phyloP scores from a whole-genome alignment of 345 rosid genomes.

The Acer saccharum region DNA sequence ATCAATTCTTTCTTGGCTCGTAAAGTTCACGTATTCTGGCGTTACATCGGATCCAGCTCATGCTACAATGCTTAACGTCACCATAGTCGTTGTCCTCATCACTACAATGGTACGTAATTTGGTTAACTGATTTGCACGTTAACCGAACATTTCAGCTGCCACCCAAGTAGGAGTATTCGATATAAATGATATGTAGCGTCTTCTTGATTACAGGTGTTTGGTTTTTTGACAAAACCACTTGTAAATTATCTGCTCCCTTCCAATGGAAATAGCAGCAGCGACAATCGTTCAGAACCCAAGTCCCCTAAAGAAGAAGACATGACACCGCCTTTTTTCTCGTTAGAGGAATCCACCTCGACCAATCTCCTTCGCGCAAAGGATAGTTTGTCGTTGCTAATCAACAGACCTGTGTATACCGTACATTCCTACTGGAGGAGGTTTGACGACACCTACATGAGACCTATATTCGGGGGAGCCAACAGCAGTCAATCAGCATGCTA shows the following conservation, averaged over 20 bases:
- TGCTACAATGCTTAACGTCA: constrained; percentile 74
- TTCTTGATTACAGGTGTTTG: constrained; percentile 61
- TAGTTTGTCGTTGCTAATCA: constrained; percentile 70
- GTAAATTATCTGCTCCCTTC: constrained; percentile 55
- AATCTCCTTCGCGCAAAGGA: constrained; percentile 72
- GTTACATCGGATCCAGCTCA: constrained; percentile 62
- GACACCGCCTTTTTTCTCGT: constrained; percentile 65
- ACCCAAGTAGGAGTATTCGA: too few species aligned
- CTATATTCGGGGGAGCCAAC: constrained; percentile 76
- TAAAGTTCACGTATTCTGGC: constrained; percentile 77
- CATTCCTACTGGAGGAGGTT: constrained; percentile 90
- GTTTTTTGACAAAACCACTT: constrained; percentile 85
- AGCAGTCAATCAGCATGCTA: constrained; percentile 45
- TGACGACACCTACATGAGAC: constrained; percentile 84
- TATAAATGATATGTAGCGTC: not conserved
- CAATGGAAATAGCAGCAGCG: constrained; percentile 11
- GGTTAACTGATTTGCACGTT: too few species aligned
- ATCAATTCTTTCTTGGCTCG: constrained; percentile 13
- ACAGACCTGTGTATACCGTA: constrained; percentile 74
- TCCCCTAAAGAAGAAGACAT: constrained; percentile 50
- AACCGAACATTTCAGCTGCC: too few species aligned
- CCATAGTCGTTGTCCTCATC: constrained; percentile 68
- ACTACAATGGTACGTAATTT: constrained; percentile 56
- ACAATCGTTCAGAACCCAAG: constrained; percentile 29
- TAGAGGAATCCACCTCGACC: constrained; percentile 65